Base-by-base conservation (phyloP, 192 early-diverging fungal genomes). In the Backusella parvicylindrica region DNA sequence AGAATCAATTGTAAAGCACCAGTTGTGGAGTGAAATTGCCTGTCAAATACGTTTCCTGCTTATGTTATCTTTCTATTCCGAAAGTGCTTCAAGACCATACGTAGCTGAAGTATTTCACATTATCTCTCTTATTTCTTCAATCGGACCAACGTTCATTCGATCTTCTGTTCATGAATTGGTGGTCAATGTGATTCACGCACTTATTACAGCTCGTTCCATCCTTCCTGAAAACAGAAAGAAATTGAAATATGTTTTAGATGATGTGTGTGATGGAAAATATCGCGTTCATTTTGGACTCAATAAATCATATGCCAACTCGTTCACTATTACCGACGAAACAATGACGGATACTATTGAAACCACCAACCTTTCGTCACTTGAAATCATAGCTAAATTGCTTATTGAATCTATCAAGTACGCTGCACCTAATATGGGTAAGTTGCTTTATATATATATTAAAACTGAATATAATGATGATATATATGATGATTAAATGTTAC, bases 131-230 rank as follows among this genome's bases (percentile, higher is more conserved):
- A 74, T 97, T 67, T 87, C 94, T 18, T 95, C 94, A 16, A 82
- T 92, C 6, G 97, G 97, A 0, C 88, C 94, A 1, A 88, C 93
- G 2, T 75, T 94, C 31, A 91, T 97, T 47, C 88, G 96, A 16
- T 85, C 91, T 0, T 91, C 95, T 21, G 87, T 97, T 7, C 95
- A 97, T 75, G 96, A 95, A 16, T 89, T 96, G 69, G 91, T 95
- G 6, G 89, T 96, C 76, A 96, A 98, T 68, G 82, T 93, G 33
- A 89, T 98, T 30, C 96, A 97, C 72, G 87, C 91, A 3, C 74
- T 98, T 63, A 86, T 83, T 6, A 91, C 91, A 3, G 74, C 82
- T 1, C 80, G 83, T 0, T 75, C 82, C 1, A 71, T 91, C 3
- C 81, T 81, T 26, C 84, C 85, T 38, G 83, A 75, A 30, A 85